Evolutionary conservation across 768 basidiomycete species (phyloP).

Genomic region (Botryobasidium botryosum): DNA sequence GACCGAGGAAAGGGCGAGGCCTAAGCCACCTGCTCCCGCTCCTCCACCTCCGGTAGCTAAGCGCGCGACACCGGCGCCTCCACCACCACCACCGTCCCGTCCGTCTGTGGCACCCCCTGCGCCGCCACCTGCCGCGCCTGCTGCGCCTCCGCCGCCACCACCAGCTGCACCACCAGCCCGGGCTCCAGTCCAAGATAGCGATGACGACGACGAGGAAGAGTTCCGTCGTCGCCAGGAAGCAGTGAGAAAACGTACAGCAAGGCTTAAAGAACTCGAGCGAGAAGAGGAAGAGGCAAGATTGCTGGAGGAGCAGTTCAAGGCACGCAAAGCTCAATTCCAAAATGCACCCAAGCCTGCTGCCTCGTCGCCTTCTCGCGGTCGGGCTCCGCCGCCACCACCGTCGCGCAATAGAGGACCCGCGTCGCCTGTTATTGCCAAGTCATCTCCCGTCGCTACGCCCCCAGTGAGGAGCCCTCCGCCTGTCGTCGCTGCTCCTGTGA

Average conservation of each 20-base stretch:
- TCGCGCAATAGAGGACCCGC: slow-evolving; percentile 18
- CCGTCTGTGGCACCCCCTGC: slow-evolving; percentile 16
- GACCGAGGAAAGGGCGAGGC: slow-evolving; percentile 37
- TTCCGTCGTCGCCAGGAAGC: slow-evolving; percentile 23
- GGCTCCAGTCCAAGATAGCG: slow-evolving; percentile 17
- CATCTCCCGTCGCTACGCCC: slow-evolving; percentile 17
- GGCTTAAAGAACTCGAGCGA: slow-evolving; percentile 35
- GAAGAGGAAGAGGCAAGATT: slow-evolving; percentile 54
- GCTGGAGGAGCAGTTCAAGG: slow-evolving; percentile 26
- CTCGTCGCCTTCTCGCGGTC: too few relatives aligned
- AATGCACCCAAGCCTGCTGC: too few relatives aligned
- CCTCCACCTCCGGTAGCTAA: slow-evolving; percentile 14
- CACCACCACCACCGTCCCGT: slow-evolving; percentile 14
- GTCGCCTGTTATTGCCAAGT: slow-evolving; percentile 25
- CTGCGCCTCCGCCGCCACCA: slow-evolving; percentile 27
- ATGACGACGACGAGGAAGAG: slow-evolving; percentile 61
- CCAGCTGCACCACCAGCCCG: slow-evolving; percentile 20
- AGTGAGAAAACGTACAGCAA: slow-evolving; percentile 40
- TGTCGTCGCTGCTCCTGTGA: slow-evolving; percentile 19
- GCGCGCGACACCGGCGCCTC: slow-evolving; percentile 21
- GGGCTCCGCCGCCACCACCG: slow-evolving; percentile 7
- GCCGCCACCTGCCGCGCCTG: slow-evolving; percentile 27
- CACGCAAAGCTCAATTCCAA: too few relatives aligned
- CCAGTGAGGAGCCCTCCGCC: slow-evolving; percentile 16
- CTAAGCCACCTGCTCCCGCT: slow-evolving; percentile 1